Conservation (phyloP, 106 monocot species). For the Cymbidium sinense region DNA sequence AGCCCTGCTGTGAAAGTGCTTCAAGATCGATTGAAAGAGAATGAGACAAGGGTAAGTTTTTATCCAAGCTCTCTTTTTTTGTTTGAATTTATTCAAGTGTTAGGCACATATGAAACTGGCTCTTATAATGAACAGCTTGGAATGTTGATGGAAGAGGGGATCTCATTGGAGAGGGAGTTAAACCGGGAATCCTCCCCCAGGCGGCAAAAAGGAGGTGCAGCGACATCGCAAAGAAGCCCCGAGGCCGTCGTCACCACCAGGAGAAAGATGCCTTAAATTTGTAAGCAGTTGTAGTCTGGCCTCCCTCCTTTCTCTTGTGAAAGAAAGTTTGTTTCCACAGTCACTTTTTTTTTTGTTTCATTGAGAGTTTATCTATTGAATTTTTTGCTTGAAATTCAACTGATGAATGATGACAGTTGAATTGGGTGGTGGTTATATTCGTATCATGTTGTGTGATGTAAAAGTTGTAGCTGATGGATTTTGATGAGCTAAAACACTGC, state of each 20-base stretch:
- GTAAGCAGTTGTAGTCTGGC: not conserved
- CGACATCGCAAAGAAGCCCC: constrained; percentile 18
- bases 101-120: not conserved
- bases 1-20: constrained; percentile 72
- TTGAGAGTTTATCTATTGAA: not conserved
- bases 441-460: no score
- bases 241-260: constrained; percentile 5
- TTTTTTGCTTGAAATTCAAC: not conserved
- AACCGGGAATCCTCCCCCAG: not conserved
- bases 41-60: constrained; percentile 66
- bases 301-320: not conserved
- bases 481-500: no score
- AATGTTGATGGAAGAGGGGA: constrained; percentile 1
- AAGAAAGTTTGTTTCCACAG: not conserved
- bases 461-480: no score
- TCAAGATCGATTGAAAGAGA: constrained; percentile 65
- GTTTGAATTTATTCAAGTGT: not conserved
- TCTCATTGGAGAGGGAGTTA: not conserved
- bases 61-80: not conserved
- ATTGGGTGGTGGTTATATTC: not conserved
- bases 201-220: not conserved
- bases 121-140: constrained; percentile 4
- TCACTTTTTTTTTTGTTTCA: not conserved
- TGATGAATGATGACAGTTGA: not conserved
- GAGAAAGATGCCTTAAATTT: constrained; percentile 30